Conservation (phyloP, 2,329 filamentous ascomycete genomes). For the Blumeriella jaapii region DNA sequence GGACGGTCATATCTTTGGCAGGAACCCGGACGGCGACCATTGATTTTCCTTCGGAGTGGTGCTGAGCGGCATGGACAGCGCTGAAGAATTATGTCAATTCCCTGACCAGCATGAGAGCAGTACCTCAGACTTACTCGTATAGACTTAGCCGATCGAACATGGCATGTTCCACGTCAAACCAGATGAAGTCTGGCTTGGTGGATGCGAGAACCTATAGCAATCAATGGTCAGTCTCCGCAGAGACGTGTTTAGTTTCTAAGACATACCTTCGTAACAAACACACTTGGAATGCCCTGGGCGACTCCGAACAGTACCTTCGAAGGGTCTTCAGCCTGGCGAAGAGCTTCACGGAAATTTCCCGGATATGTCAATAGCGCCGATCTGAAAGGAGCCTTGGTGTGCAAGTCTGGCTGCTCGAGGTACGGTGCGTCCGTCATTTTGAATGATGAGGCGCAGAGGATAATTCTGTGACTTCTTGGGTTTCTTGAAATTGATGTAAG, state of each 20-base stretch:
- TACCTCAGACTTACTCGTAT: slow-evolving; percentile 1
- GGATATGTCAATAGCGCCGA: slow-evolving; percentile 5
- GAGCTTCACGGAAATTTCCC: slow-evolving; percentile 1
- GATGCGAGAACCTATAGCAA: slow-evolving; percentile 1
- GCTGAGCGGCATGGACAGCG: slow-evolving; percentile 4
- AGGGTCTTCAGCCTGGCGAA: slow-evolving; percentile 1
- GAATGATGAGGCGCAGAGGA: neutral
- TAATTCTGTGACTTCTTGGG: too few relatives aligned
- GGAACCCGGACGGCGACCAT: slow-evolving; percentile 4
- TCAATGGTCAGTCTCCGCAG: neutral
- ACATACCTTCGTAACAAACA: slow-evolving; percentile 1
- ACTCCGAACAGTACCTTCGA: slow-evolving; percentile 1
- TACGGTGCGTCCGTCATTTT: slow-evolving; percentile 4
- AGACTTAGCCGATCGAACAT: slow-evolving; percentile 4
- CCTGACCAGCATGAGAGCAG: too few relatives aligned
- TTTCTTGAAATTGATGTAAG: too few relatives aligned
- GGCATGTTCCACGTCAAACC: slow-evolving; percentile 4
- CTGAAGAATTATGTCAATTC: neutral
- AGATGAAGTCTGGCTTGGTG: slow-evolving; percentile 7
- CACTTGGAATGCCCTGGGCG: slow-evolving; percentile 4
- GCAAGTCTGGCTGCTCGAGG: slow-evolving; percentile 2
- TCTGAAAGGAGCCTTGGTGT: slow-evolving; percentile 3
- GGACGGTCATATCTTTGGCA: slow-evolving; percentile 2
- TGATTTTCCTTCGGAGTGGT: slow-evolving; percentile 5
- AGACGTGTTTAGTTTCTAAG: neutral